These are phyloP conservation scores for Sugiyamaella grinbergsii DNA, from an alignment of 1,139 yeast species.

Conservation along the genomic window DNA sequence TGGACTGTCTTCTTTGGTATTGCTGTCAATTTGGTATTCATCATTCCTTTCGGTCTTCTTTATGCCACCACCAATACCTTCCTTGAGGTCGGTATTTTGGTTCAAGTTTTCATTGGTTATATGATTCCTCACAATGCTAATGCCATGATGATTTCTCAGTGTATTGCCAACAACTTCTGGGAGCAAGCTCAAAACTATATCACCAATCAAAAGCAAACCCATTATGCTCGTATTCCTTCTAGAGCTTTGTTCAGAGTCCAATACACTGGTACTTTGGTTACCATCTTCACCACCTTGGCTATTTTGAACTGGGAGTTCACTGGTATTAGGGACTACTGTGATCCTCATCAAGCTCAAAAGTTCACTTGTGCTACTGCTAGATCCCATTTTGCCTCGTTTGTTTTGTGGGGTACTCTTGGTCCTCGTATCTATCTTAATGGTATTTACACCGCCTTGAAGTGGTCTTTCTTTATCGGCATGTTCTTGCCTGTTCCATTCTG, in stretches of 20 bases:
- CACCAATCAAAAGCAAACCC: conserved; percentile 63
- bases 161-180: conserved; percentile 60
- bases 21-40: conserved; percentile 55
- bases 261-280: conserved; percentile 46
- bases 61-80: conserved; percentile 55
- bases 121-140: conserved; percentile 64
- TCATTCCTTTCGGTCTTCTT: conserved; percentile 53
- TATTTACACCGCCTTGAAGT: conserved; percentile 45
- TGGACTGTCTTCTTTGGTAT: conserved; percentile 61
- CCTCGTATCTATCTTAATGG: conserved; percentile 56
- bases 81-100: conserved; percentile 49
- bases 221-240: conserved; percentile 60
- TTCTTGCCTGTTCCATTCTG: conserved; percentile 47
- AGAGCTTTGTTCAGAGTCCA: conserved; percentile 61
- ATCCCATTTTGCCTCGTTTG: conserved; percentile 53
- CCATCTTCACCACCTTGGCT: conserved; percentile 51
- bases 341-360: conserved; percentile 42
- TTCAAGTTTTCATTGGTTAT: conserved; percentile 58
- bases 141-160: conserved; percentile 59
- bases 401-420: conserved; percentile 50
- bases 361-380: conserved; percentile 43
- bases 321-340: conserved; percentile 50
- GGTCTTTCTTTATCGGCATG: conserved; percentile 46
- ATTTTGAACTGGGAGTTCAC: conserved; percentile 49
- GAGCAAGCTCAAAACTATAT: conserved; percentile 52